A percentile compares a stretch with the other conserved stretches of the same genome.
Evolutionary conservation across 2,329 filamentous ascomycete species (phyloP).

Genomic region (Massarina eburnea): DNA sequence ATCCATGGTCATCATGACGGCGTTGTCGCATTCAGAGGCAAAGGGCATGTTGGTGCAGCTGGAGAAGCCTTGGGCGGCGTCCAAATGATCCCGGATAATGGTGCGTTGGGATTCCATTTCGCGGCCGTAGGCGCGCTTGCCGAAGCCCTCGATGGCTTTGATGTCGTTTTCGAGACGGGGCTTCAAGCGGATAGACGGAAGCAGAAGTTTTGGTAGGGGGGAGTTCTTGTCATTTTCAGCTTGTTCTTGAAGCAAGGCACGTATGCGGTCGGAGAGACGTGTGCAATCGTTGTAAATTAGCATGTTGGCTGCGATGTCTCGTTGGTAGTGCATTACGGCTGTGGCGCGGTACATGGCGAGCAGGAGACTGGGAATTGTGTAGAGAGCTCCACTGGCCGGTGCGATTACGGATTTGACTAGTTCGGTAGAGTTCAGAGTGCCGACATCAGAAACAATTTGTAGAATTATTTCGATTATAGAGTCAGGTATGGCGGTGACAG

Average conservation of each 20-base stretch:
- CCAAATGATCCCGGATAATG: constrained; percentile 63
- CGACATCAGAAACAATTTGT: constrained; percentile 49
- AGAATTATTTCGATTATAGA: constrained; percentile 70
- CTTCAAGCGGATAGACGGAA: constrained; percentile 45
- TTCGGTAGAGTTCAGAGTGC: constrained; percentile 57
- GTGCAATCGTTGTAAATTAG: constrained; percentile 66
- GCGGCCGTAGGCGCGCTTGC: constrained; percentile 61
- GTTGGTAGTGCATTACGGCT: constrained; percentile 71
- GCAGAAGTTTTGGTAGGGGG: constrained; percentile 28
- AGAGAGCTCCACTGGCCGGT: constrained; percentile 68
- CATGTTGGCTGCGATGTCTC: constrained; percentile 61
- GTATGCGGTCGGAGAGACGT: constrained; percentile 58
- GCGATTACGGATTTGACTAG: constrained; percentile 59
- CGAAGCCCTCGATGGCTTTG: constrained; percentile 59
- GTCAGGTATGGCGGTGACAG: constrained; percentile 83
- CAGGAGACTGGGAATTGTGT: constrained; percentile 69
- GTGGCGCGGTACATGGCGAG: constrained; percentile 80
- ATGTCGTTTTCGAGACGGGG: constrained; percentile 57
- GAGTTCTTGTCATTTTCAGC: constrained; percentile 37
- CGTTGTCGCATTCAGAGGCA: constrained; percentile 61
- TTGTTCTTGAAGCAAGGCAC: constrained; percentile 50
- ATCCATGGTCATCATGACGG: constrained; percentile 60
- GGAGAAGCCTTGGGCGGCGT: constrained; percentile 63
- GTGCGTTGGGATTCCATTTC: constrained; percentile 68
- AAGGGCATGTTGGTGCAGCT: constrained; percentile 62